phyloP scores from a whole-genome alignment of 1,139 yeast species.

The Zhuliangozyma blackwelliae region DNA sequence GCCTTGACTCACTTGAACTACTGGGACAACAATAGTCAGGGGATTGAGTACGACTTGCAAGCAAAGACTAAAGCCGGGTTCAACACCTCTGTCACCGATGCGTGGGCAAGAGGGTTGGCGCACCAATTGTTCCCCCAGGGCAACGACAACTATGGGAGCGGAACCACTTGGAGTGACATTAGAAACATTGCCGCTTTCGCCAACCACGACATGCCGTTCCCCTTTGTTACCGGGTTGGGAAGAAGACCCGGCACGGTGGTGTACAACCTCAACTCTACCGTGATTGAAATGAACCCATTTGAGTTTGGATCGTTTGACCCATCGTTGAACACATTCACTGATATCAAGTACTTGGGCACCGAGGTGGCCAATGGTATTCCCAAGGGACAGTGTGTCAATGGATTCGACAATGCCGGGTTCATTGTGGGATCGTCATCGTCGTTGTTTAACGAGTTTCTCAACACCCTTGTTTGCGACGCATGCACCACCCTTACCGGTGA shows the following conservation, averaged over 20 bases:
- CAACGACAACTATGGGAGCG: conserved; percentile 19
- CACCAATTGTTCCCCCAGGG: conserved; percentile 32
- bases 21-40: conserved; percentile 21
- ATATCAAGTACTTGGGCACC: conserved; percentile 35
- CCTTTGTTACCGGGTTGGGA: conserved; percentile 33
- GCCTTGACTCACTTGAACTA: conserved; percentile 28
- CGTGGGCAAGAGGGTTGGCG: conserved; percentile 38
- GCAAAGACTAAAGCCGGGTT: conserved; percentile 33
- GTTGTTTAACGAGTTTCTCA: conserved; percentile 65
- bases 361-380: conserved; percentile 27
- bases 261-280: conserved; percentile 33
- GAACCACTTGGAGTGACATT: conserved; percentile 30
- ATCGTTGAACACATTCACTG: conserved; percentile 34
- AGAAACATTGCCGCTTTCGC: conserved; percentile 22
- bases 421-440: conserved; percentile 76
- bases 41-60: conserved; percentile 25
- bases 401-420: conserved; percentile 75
- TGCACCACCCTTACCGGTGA: conserved; percentile 46
- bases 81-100: conserved; percentile 27
- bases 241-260: conserved; percentile 31
- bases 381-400: conserved; percentile 53
- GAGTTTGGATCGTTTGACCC: conserved; percentile 44
- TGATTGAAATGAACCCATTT: conserved; percentile 38
- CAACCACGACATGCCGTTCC: conserved; percentile 40
- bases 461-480: conserved; percentile 49